A percentile compares a stretch with the other conserved stretches of the same genome.
These are phyloP conservation scores for Aureobasidium subglaciale DNA, from an alignment of 2,329 filamentous ascomycete genomes.

Conservation along the genomic window DNA sequence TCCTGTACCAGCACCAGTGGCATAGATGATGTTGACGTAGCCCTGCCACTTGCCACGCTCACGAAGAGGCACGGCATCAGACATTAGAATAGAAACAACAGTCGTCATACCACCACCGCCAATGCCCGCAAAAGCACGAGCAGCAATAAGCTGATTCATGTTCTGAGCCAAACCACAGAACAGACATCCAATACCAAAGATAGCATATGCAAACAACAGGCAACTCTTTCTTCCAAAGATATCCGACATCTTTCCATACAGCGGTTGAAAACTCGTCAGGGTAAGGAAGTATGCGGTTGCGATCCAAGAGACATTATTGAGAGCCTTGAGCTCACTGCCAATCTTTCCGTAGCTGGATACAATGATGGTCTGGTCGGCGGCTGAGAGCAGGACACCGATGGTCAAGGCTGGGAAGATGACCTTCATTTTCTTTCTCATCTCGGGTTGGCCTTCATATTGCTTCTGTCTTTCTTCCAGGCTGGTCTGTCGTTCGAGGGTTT, in stretches of 20 bases:
- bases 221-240: conserved; percentile 64
- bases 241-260: conserved; percentile 65
- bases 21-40: conserved; percentile 64
- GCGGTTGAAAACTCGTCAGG: conserved; percentile 65
- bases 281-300: conserved; percentile 67
- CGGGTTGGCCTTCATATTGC: conserved; percentile 40
- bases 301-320: conserved; percentile 71
- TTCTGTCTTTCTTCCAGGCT: conserved; percentile 25
- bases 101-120: conserved; percentile 67
- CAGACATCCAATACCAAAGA: conserved; percentile 60
- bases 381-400: conserved; percentile 62
- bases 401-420: conserved; percentile 53
- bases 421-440: conserved; percentile 40
- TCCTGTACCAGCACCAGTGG: conserved; percentile 59
- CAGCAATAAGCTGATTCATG: conserved; percentile 59
- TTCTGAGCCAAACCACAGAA: conserved; percentile 56
- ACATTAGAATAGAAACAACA: conserved; percentile 61
- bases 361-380: conserved; percentile 69
- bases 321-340: conserved; percentile 64
- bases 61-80: conserved; percentile 62
- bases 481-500: conserved; percentile 30
- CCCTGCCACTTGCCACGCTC: conserved; percentile 70
- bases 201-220: conserved; percentile 55
- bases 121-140: conserved; percentile 56
- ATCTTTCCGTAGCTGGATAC: conserved; percentile 73